A percentile compares a stretch with the other conserved stretches of the same genome.
Conservation (phyloP, 2,329 filamentous ascomycete genomes). For the Nakataea oryzae region DNA sequence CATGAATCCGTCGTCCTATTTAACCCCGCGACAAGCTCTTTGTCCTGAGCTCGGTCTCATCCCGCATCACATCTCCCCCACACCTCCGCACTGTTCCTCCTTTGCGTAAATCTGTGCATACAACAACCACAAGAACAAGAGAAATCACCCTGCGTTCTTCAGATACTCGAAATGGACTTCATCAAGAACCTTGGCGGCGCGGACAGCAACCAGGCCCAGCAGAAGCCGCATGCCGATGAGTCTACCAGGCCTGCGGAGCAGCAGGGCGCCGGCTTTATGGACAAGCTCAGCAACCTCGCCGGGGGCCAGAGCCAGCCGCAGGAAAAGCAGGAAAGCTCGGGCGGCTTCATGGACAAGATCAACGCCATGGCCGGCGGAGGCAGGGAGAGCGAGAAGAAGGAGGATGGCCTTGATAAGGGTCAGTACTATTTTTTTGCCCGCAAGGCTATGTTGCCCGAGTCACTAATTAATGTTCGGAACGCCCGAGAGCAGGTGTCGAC, state of each 20-base stretch:
- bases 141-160: background rate
- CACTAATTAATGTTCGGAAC: too few relatives aligned
- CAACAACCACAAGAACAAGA: background rate
- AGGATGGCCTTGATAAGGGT: constrained; percentile 79
- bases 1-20: background rate
- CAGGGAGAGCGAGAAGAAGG: constrained; percentile 65
- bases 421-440: constrained; percentile 1
- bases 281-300: constrained; percentile 1
- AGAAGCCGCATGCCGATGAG: constrained; percentile 15
- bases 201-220: constrained; percentile 21
- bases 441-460: background rate
- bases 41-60: background rate
- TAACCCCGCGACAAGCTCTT: background rate
- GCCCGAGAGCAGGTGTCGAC: constrained; percentile 51
- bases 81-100: background rate
- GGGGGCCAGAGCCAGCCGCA: constrained; percentile 7
- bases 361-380: constrained; percentile 66
- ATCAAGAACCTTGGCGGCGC: constrained; percentile 39
- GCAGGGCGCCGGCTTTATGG: background rate
- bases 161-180: constrained; percentile 36
- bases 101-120: background rate
- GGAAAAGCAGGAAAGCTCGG: constrained; percentile 26
- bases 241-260: background rate
- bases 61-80: background rate
- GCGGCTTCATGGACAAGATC: constrained; percentile 58